Conservation (phyloP, 1,284 basidiomycete species). For the Trichosporon sp. region DNA sequence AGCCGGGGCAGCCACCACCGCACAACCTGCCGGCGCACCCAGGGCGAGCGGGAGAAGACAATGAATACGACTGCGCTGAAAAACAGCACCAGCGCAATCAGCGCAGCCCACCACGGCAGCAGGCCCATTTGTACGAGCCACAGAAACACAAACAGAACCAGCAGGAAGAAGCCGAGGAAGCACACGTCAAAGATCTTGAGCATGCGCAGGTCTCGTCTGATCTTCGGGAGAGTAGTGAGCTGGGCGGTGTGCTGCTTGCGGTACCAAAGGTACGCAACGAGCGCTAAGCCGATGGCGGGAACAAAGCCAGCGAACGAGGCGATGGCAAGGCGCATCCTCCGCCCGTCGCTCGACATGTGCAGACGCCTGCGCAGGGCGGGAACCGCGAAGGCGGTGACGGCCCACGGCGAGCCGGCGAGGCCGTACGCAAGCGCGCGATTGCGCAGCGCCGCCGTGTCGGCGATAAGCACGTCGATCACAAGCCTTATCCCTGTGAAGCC, state of each 20-base stretch:
- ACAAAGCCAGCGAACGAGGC: conserved; percentile 50
- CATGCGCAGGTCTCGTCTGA: conserved; percentile 17
- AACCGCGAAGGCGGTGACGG: conserved; percentile 50
- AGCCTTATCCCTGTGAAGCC: conserved; percentile 48
- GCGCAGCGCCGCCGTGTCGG: conserved; percentile 46
- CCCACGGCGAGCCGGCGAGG: conserved; percentile 49
- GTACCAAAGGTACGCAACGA: conserved; percentile 28
- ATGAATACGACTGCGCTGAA: conserved; percentile 44
- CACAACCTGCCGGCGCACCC: not conserved
- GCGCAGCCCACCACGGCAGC: conserved; percentile 36
- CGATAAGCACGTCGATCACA: conserved; percentile 48
- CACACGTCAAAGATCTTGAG: conserved; percentile 45
- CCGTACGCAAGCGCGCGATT: conserved; percentile 50
- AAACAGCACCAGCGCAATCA: conserved; percentile 49
- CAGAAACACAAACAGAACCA: conserved; percentile 49
- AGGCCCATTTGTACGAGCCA: conserved; percentile 38
- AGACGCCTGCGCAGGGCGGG: conserved; percentile 40
- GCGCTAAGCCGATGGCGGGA: conserved; percentile 38
- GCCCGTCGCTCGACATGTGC: conserved; percentile 44
- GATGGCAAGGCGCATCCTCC: conserved; percentile 31
- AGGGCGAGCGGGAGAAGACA: conserved; percentile 31
- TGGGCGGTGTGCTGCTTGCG: conserved; percentile 32
- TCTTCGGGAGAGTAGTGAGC: conserved; percentile 19
- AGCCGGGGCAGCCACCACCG: conserved; percentile 11
- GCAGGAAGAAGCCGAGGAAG: conserved; percentile 42